Percentiles rank a stretch among this genome's conserved stretches.
Conservation (phyloP, 352 stramenopile genomes). For the Blastocystis sp. region DNA sequence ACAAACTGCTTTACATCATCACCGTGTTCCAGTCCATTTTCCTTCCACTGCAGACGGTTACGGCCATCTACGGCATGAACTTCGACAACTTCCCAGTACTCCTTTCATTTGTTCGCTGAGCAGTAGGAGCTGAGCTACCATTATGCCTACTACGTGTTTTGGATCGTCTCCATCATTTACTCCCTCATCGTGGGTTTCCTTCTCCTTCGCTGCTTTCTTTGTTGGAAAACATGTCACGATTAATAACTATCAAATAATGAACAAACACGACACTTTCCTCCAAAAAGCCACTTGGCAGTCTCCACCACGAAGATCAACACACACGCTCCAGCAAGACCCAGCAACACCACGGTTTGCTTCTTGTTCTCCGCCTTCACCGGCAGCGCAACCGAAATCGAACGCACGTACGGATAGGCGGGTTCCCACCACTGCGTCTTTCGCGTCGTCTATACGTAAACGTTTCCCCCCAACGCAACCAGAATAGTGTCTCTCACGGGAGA, state of each 20-base stretch:
- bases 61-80: conserved; percentile 69
- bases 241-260: not conserved
- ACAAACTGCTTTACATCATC: conserved; percentile 53
- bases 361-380: not conserved
- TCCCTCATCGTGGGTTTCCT: not conserved
- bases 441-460: conserved; percentile 24
- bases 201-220: conserved; percentile 38
- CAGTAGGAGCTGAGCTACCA: conserved; percentile 39
- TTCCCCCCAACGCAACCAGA: not conserved
- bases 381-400: conserved; percentile 1
- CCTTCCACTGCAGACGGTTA: conserved; percentile 57
- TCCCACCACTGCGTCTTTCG: conserved; percentile 47
- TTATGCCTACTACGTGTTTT: conserved; percentile 53
- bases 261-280: conserved; percentile 1
- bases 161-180: conserved; percentile 35
- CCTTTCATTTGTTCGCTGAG: not conserved
- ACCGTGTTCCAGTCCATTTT: conserved; percentile 64
- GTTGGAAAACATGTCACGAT: not conserved
- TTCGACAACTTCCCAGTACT: conserved; percentile 64
- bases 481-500: conserved; percentile 39
- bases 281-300: not conserved
- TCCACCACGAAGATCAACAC: not conserved
- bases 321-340: not conserved
- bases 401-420: not conserved
- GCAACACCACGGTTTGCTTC: not conserved